phyloP scores from a whole-genome alignment of 2,329 filamentous ascomycete genomes.

The Penicillium digitatum region DNA sequence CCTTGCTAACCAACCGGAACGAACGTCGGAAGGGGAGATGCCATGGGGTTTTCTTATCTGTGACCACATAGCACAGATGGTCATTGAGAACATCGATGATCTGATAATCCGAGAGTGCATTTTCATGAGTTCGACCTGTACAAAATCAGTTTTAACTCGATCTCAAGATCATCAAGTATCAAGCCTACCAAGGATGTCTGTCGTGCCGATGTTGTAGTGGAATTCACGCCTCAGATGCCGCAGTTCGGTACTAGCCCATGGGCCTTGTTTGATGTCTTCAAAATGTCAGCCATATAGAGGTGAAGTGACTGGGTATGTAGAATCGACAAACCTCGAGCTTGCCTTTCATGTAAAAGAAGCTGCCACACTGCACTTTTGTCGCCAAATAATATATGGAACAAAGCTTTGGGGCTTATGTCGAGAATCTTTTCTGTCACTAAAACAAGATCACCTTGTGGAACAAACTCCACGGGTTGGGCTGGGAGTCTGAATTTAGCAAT shows the following conservation, averaged over 20 bases:
- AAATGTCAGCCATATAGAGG: constrained; percentile 14
- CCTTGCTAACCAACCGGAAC: constrained; percentile 81
- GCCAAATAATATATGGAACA: constrained; percentile 94
- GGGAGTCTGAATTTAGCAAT: constrained; percentile 76
- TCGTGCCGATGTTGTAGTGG: constrained; percentile 68
- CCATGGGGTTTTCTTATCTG: constrained; percentile 66
- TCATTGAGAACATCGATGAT: constrained; percentile 79
- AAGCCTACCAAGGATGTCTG: constrained; percentile 59
- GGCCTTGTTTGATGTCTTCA: constrained; percentile 72
- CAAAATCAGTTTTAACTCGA: constrained; percentile 11
- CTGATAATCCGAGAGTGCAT: constrained; percentile 74
- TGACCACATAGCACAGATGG: constrained; percentile 66
- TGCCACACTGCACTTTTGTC: constrained; percentile 95
- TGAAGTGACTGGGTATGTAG: neutral
- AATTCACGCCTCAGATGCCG: constrained; percentile 74
- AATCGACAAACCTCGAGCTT: constrained; percentile 56
- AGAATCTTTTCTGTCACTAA: constrained; percentile 76
- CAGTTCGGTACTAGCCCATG: constrained; percentile 71
- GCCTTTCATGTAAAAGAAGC: constrained; percentile 78
- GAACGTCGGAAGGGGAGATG: constrained; percentile 76
- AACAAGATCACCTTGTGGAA: constrained; percentile 74
- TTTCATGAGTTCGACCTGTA: constrained; percentile 49
- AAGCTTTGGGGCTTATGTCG: constrained; percentile 85
- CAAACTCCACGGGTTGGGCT: constrained; percentile 73
- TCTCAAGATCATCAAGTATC: neutral